phyloP scores from a whole-genome alignment of 1,284 basidiomycete species.

The Trichosporon inkin region DNA sequence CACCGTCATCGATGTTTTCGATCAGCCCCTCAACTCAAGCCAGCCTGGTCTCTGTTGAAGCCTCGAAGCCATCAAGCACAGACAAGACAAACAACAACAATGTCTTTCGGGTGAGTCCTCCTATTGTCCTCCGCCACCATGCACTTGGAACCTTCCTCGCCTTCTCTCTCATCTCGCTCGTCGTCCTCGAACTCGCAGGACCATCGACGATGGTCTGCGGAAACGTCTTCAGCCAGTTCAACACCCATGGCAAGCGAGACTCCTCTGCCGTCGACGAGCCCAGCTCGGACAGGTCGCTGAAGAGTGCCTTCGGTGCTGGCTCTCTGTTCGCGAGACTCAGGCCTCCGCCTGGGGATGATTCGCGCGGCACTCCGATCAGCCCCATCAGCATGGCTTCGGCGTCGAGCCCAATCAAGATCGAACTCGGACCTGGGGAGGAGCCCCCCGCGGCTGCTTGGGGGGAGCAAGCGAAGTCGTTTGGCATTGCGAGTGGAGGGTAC shows the following conservation, averaged over 20 bases:
- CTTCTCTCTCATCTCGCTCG: neutral
- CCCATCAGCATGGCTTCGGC: no score
- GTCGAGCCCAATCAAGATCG: no score
- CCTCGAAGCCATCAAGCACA: conserved; percentile 2
- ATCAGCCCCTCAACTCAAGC: neutral
- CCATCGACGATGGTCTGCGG: neutral
- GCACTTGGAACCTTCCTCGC: neutral
- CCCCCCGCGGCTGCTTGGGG: no score
- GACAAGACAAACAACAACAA: conserved; percentile 5
- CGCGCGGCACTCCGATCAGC: no score
- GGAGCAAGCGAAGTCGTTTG: no score
- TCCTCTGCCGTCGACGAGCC: no score
- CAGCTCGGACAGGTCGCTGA: neutral
- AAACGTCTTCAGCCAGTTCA: neutral
- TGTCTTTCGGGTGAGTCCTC: conserved; percentile 10
- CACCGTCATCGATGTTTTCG: neutral
- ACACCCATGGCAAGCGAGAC: neutral
- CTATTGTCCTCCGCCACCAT: neutral
- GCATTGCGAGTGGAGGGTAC: no score
- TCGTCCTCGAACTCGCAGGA: neutral
- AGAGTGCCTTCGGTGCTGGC: neutral
- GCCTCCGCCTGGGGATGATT: neutral
- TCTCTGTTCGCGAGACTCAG: neutral
- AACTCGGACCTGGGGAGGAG: no score
- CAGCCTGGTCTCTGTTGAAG: neutral